phyloP scores from a whole-genome alignment of 2,329 filamentous ascomycete genomes.

The Curvularia lunata region DNA sequence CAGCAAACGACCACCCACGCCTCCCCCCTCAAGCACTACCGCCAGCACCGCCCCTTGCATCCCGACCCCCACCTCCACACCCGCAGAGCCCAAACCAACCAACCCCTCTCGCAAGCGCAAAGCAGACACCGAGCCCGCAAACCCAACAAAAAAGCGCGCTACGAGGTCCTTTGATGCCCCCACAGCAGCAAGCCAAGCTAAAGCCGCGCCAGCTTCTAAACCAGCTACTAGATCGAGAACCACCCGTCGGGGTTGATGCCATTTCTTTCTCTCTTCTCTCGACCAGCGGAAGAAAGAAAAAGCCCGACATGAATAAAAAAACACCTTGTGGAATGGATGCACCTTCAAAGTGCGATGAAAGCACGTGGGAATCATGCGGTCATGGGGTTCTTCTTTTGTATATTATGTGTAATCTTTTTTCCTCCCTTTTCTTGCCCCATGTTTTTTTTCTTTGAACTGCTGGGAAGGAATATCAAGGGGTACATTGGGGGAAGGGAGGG shows the following conservation, averaged over 20 bases:
- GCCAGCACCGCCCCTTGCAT: constrained; percentile 12
- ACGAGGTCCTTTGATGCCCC: constrained; percentile 45
- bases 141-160: constrained; percentile 37
- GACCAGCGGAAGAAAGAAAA: too few species aligned
- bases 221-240: constrained; percentile 17
- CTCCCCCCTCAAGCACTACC: constrained; percentile 32
- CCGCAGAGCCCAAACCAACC: constrained; percentile 11
- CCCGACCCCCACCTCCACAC: constrained; percentile 4
- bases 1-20: constrained; percentile 26
- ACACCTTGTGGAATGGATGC: too few species aligned
- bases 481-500: too few species aligned
- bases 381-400: too few species aligned
- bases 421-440: too few species aligned
- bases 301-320: too few species aligned
- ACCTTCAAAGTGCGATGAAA: too few species aligned
- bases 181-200: constrained; percentile 46
- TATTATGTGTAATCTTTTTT: too few species aligned
- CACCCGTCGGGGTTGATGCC: background rate
- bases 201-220: constrained; percentile 22
- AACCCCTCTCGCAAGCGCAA: constrained; percentile 44
- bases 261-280: too few species aligned
- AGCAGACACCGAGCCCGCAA: constrained; percentile 25
- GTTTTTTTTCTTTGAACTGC: too few species aligned
- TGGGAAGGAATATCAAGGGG: too few species aligned
- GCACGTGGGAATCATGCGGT: too few species aligned